phyloP scores from a whole-genome alignment of 2,329 filamentous ascomycete genomes.

The Emericellopsis atlantica region DNA sequence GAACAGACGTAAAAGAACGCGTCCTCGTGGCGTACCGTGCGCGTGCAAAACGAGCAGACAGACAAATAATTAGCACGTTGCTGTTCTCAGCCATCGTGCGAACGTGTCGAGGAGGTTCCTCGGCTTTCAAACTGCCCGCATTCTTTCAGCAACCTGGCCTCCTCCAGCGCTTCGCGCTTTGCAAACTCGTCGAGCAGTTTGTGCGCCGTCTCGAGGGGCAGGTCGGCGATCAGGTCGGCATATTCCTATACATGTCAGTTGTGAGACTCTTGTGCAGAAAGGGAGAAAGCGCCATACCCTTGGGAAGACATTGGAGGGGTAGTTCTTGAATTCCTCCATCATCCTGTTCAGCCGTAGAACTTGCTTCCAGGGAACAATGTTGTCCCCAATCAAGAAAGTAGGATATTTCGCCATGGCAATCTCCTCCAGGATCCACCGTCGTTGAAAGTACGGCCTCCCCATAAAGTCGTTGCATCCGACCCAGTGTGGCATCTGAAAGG shows the following conservation, averaged over 20 bases:
- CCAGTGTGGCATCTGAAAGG: conserved; percentile 7
- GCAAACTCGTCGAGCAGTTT: conserved; percentile 10
- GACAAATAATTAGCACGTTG: too few species aligned
- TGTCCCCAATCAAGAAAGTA: conserved; percentile 13
- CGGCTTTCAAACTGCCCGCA: neutral
- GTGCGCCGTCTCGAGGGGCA: conserved; percentile 10
- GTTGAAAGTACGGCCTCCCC: conserved; percentile 12
- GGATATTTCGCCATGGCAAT: conserved; percentile 9
- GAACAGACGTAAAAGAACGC: too few species aligned
- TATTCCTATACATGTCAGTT: conserved; percentile 5
- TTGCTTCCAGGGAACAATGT: conserved; percentile 15
- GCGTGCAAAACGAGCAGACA: too few species aligned
- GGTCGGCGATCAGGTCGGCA: conserved; percentile 7
- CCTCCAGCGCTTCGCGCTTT: conserved; percentile 6
- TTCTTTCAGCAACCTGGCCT: conserved; percentile 7
- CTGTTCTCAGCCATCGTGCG: neutral
- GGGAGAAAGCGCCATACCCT: conserved; percentile 1
- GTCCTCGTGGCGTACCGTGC: too few species aligned
- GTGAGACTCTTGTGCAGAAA: neutral
- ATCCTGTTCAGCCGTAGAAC: conserved; percentile 13
- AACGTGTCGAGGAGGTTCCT: conserved; percentile 6
- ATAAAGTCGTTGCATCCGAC: conserved; percentile 11
- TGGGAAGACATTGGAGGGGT: conserved; percentile 9
- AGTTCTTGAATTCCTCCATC: conserved; percentile 14
- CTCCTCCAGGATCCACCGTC: conserved; percentile 16